These are phyloP conservation scores for Triticum urartu DNA, from an alignment of 176 grass and related monocot species.

Conservation along the genomic window DNA sequence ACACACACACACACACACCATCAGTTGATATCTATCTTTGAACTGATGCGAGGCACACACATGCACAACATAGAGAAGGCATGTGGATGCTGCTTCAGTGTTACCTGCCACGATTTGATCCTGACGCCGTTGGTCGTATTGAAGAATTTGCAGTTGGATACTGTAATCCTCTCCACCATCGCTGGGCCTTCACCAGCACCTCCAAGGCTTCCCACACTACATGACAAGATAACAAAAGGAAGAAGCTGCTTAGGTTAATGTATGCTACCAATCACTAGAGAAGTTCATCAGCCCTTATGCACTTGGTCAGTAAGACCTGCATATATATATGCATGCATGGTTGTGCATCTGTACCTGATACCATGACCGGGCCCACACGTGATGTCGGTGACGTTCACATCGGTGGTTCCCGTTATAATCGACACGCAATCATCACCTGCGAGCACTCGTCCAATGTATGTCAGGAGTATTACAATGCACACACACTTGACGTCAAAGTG, in stretches of 20 bases:
- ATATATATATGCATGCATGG: neutral
- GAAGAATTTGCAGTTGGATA: constrained; percentile 50
- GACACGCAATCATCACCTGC: constrained; percentile 77
- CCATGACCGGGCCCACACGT: constrained; percentile 77
- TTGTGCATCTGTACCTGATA: constrained; percentile 48
- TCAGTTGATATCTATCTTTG: neutral
- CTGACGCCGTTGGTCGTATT: constrained; percentile 47
- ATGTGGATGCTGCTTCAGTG: neutral
- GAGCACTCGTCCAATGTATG: neutral
- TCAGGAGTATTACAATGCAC: neutral
- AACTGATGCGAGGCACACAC: neutral
- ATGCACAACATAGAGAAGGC: neutral
- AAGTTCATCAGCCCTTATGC: neutral
- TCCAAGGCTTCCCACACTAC: constrained; percentile 79
- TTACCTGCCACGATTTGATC: constrained; percentile 84
- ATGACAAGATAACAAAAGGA: neutral
- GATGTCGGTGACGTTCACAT: constrained; percentile 35
- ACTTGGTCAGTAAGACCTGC: neutral
- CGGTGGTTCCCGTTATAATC: constrained; percentile 26
- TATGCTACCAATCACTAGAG: constrained; percentile 1
- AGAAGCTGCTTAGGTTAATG: neutral
- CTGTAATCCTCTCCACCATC: constrained; percentile 38
- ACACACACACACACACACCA: too few species aligned
- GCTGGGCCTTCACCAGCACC: neutral
- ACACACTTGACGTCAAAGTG: too few species aligned